Evolutionary conservation across 1,284 basidiomycete genomes (phyloP).

Genomic region (Leccinum fuscescens): DNA sequence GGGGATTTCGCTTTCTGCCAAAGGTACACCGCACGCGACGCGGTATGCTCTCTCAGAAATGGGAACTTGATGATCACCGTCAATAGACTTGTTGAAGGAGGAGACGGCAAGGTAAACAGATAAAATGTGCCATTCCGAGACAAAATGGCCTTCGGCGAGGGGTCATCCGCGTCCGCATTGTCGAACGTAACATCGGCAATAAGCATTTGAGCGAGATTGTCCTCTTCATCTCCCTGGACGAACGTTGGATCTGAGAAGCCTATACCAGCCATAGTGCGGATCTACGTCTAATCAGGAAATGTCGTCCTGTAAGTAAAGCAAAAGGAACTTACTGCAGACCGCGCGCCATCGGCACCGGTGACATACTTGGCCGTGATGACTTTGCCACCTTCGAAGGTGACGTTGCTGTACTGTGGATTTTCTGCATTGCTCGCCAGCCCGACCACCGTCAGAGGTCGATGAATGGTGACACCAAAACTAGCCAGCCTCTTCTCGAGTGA

Average conservation of each 20-base stretch:
- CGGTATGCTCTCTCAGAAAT: constrained; percentile 28
- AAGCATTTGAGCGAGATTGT: constrained; percentile 20
- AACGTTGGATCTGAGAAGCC: constrained; percentile 15
- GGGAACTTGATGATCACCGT: not conserved
- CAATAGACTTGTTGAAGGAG: constrained; percentile 23
- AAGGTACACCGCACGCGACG: constrained; percentile 35
- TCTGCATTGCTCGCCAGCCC: constrained; percentile 30
- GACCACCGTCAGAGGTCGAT: constrained; percentile 27
- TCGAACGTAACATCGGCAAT: constrained; percentile 10
- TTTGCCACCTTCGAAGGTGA: constrained; percentile 49
- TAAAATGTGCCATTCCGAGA: constrained; percentile 24
- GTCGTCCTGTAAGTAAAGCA: no score
- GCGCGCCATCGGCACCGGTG: constrained; percentile 6
- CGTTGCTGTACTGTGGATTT: constrained; percentile 34
- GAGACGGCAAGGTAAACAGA: constrained; percentile 18
- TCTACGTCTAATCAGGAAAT: constrained; percentile 7
- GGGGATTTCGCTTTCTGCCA: constrained; percentile 28
- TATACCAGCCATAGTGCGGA: constrained; percentile 22
- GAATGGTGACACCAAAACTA: constrained; percentile 22
- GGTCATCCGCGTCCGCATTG: not conserved
- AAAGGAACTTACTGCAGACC: constrained; percentile 43
- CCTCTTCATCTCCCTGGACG: not conserved
- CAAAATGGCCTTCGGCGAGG: constrained; percentile 5
- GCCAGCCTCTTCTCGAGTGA: constrained; percentile 39
- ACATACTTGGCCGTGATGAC: constrained; percentile 44